Evolutionary conservation across 2,329 filamentous ascomycete species (phyloP).

Genomic region (Paecilomyces variotii): DNA sequence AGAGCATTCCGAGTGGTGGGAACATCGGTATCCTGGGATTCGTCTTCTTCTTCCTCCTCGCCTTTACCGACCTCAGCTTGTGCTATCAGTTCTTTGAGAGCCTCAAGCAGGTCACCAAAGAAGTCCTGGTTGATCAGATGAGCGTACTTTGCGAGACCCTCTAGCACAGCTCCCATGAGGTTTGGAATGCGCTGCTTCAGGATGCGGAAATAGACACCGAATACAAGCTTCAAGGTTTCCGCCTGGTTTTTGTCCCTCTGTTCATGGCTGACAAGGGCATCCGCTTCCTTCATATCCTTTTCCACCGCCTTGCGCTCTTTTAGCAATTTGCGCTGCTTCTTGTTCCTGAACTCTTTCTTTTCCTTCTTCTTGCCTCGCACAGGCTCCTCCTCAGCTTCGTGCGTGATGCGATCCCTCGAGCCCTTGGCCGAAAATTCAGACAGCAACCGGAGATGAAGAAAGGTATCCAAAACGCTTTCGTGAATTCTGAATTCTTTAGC

Average conservation of each 20-base stretch:
- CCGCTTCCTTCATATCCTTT: constrained; percentile 88
- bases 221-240: constrained; percentile 92
- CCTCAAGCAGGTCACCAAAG: constrained; percentile 92
- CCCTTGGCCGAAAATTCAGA: constrained; percentile 81
- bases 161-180: constrained; percentile 93
- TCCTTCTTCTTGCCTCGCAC: constrained; percentile 55
- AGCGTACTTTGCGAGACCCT: constrained; percentile 86
- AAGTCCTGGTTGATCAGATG: constrained; percentile 99
- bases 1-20: constrained; percentile 60
- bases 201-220: constrained; percentile 90
- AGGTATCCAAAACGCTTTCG: constrained; percentile 80
- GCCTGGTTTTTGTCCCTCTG: constrained; percentile 90
- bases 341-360: constrained; percentile 80
- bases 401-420: constrained; percentile 69
- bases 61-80: constrained; percentile 51
- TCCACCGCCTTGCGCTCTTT: constrained; percentile 83
- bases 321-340: constrained; percentile 71
- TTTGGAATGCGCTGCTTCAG: constrained; percentile 72
- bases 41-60: constrained; percentile 38
- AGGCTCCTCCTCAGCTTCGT: constrained; percentile 38
- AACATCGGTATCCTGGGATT: constrained; percentile 45
- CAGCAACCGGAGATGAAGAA: constrained; percentile 79
- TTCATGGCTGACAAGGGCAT: constrained; percentile 84
- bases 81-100: constrained; percentile 82
- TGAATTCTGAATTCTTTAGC: constrained; percentile 73